A percentile compares a stretch with the other conserved stretches of the same genome.
phyloP scores from a whole-genome alignment of 352 stramenopile species.

The Achlya hypogyna region DNA sequence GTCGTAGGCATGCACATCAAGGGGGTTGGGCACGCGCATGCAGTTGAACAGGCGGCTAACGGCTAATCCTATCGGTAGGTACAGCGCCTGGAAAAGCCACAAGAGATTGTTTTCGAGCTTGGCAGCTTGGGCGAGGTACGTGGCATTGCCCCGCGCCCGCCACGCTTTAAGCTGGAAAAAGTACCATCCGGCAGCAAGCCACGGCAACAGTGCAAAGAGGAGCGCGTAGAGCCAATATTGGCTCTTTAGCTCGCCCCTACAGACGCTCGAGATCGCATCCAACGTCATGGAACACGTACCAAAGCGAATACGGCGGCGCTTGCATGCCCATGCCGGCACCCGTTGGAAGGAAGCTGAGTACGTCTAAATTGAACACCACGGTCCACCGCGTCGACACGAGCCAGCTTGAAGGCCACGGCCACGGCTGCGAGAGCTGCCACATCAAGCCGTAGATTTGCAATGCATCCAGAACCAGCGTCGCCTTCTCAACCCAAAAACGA shows the following conservation, averaged over 20 bases:
- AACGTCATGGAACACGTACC: not conserved
- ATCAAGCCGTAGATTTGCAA: conserved; percentile 57
- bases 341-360: conserved; percentile 30
- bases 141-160: conserved; percentile 22
- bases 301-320: not conserved
- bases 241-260: conserved; percentile 23
- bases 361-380: conserved; percentile 43
- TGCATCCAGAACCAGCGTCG: conserved; percentile 31
- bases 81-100: conserved; percentile 38
- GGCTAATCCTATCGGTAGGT: conserved; percentile 47
- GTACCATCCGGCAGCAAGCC: not conserved
- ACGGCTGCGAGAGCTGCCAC: conserved; percentile 71
- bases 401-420: conserved; percentile 57
- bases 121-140: not conserved
- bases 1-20: not conserved
- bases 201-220: not conserved
- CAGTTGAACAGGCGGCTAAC: conserved; percentile 56
- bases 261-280: not conserved
- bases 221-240: conserved; percentile 59
- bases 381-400: conserved; percentile 38
- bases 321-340: conserved; percentile 2
- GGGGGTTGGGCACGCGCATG: conserved; percentile 20
- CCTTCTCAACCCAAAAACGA: conserved; percentile 59
- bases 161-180: not conserved
- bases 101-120: conserved; percentile 41